Evolutionary conservation across 768 basidiomycete species (phyloP), one percentile per base, ranked within the genome.

Genomic region (Dioszegia hungarica): DNA sequence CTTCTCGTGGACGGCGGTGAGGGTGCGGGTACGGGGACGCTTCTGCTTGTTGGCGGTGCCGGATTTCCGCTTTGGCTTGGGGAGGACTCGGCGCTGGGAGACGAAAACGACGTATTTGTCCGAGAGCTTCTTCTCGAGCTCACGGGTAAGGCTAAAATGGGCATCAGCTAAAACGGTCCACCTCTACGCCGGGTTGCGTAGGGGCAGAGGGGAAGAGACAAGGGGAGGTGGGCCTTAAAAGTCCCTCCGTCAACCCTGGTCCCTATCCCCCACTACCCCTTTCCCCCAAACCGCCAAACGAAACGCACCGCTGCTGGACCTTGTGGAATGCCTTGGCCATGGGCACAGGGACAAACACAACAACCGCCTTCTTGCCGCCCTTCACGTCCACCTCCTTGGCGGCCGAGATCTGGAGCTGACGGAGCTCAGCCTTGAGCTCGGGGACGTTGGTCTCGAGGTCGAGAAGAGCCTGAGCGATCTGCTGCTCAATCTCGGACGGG

Each of bases 111-210:
- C 91, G 80, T 98, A 93, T 77, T 92, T 86, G 81, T 98, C 95
- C 43, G 95, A 90, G 82, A 99, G 97, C 81, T 99, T 99, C 85
- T 99, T 99, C 85, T 99, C 95, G 74, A 99, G 84, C 78, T 98
- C 94, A 53, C 94, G 87, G 60, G 94, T 97, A 76, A 98, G 87
- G 78, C 94, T 98, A n/a, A n/a, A n/a, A n/a, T n/a, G 74, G 22
- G 36, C 49, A 45, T 41, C 20, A 51, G 39, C 33, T n/a, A n/a
- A 31, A 17, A 22, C n/a, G 9, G 19, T 54, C 41, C 22, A 19
- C 24, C 50, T n/a, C n/a, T n/a, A n/a, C n/a, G n/a, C n/a, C n/a
- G n/a, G n/a, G n/a, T n/a, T n/a, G n/a, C n/a, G n/a, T n/a, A n/a
- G n/a, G n/a, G n/a, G n/a, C n/a, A n/a, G n/a, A n/a, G n/a, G n/a